Evolutionary conservation across 352 stramenopile species (phyloP), one percentile per base, ranked within the genome.

Genomic region (Pythium myriotylum): DNA sequence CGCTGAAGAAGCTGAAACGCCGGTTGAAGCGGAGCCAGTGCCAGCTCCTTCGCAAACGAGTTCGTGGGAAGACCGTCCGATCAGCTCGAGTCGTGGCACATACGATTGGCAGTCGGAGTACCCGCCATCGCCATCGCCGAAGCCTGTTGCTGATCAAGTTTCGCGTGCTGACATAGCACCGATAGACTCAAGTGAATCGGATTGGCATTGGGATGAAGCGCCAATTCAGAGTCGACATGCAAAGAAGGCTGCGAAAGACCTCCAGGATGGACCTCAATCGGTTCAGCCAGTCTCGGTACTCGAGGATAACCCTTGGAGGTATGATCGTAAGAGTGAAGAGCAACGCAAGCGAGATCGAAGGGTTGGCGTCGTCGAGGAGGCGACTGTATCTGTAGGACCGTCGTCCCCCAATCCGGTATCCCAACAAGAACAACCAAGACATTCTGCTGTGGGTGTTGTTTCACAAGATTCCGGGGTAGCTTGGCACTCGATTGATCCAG

Each of bases 151-250:
- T n/a, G n/a, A n/a, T n/a, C n/a, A n/a, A 26, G 13, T 33, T 16
- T 13, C 33, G 4, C 16, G 10, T n/a, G 16, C 16, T 2, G 26
- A 56, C 13, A 37, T 33, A 2, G 24, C n/a, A 29, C 20, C 48
- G 14, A 3, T 33, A 43, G 8, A 33, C 1, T 7, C 13, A 7
- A 2, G 32, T 33, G 20, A 24, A 16, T 39, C 51, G 17, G 50
- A 66, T 22, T 53, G 45, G 59, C 19, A 51, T 13, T 68, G 61
- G 61, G 61, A 68, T 17, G 54, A 62, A 26, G 53, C 53, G 10
- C 61, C 61, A n/a, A 59, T 68, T 26, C 56, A 58, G 27, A 62
- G 61, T 29, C 53, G 61, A 39, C 47, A 59, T 29, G 52, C 46
- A 14, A n/a, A 32, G n/a, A 53, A 59, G 49, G 49, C 41, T 17